Evolutionary conservation across 179 eudicot species (phyloP).

Genomic region (Spergularia azorica): DNA sequence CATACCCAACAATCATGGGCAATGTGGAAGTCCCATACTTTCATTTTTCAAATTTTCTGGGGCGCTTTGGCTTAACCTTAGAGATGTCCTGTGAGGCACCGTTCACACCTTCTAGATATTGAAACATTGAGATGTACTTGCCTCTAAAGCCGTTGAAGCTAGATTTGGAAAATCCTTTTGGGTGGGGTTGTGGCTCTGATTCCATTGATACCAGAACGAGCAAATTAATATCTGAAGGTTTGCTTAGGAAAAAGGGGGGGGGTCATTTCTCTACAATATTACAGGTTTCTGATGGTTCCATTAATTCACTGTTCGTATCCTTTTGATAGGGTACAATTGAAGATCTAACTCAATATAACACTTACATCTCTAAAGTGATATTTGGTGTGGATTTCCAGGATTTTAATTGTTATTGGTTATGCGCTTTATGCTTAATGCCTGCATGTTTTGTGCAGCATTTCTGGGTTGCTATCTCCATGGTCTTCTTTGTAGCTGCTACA

Average conservation of each 20-base stretch:
- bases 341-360: not conserved
- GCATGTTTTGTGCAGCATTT: constrained; percentile 67
- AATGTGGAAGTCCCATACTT: constrained; percentile 3
- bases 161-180: no score
- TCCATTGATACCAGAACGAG: no score
- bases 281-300: not conserved
- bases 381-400: not conserved
- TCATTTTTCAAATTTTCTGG: not conserved
- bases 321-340: not conserved
- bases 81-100: not conserved
- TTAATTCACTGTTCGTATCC: no score
- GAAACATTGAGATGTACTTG: no score
- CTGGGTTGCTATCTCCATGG: constrained; percentile 99
- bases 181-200: no score
- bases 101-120: not conserved
- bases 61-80: not conserved
- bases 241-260: no score
- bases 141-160: no score
- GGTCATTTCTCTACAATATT: no score
- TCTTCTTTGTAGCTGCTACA: constrained; percentile 92
- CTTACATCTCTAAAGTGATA: constrained; percentile 4
- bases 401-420: not conserved
- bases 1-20: not conserved
- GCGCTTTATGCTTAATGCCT: constrained; percentile 22
- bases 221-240: no score